A percentile compares a stretch with the other conserved stretches of the same genome.
Conservation (phyloP, 2,329 filamentous ascomycete species). For the Colletotrichum sp. region DNA sequence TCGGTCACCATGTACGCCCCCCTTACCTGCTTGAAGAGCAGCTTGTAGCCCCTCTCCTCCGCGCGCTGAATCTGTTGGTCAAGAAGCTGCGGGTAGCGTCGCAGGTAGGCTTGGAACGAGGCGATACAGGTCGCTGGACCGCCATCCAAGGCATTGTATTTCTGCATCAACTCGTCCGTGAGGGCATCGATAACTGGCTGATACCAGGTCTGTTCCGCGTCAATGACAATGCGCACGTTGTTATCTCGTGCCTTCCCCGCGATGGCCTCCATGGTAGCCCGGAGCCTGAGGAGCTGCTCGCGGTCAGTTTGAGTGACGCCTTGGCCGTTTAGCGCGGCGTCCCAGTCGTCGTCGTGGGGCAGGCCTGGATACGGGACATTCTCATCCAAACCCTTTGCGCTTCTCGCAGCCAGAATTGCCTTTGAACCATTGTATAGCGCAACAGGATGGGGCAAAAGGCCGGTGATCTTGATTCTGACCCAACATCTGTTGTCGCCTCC, state of each 20-base stretch:
- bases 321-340: not conserved
- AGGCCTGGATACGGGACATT: not conserved
- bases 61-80: constrained; percentile 25
- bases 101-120: not conserved
- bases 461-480: constrained; percentile 25
- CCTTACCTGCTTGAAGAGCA: constrained; percentile 17
- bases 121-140: not conserved
- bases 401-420: constrained; percentile 22
- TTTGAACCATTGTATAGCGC: constrained; percentile 19
- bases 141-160: not conserved
- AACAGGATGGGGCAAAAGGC: constrained; percentile 22
- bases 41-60: constrained; percentile 23
- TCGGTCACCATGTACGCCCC: constrained; percentile 1
- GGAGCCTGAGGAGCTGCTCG: not conserved
- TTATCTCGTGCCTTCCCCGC: not conserved
- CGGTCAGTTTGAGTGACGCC: not conserved
- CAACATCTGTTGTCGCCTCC: constrained; percentile 23
- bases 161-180: not conserved
- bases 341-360: not conserved
- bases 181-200: not conserved
- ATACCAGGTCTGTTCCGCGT: not conserved
- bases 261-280: not conserved
- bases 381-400: not conserved
- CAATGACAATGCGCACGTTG: not conserved
- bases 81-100: constrained; percentile 17